A percentile compares a stretch with the other conserved stretches of the same genome.
These are phyloP conservation scores for Cyclostephanos tholiformis DNA, from an alignment of 108 stramenopile species.

Conservation along the genomic window DNA sequence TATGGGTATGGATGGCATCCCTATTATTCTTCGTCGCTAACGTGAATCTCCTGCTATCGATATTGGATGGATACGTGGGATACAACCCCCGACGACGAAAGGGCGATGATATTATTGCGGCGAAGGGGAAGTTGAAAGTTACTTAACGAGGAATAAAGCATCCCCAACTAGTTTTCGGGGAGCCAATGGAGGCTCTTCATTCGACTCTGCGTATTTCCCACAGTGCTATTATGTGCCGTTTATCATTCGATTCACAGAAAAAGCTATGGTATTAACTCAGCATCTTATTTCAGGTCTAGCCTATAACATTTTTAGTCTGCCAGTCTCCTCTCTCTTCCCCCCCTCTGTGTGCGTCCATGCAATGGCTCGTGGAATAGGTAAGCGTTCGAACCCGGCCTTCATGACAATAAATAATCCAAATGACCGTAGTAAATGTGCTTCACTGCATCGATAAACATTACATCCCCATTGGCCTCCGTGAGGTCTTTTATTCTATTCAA, in stretches of 20 bases:
- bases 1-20: conserved; percentile 76
- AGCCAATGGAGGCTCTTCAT: no score
- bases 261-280: no score
- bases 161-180: no score
- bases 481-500: conserved; percentile 38
- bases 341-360: no score
- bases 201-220: no score
- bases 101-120: background rate
- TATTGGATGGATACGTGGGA: conserved; percentile 11
- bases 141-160: background rate
- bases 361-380: no score
- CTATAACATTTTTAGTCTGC: no score
- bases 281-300: no score
- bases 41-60: conserved; percentile 65
- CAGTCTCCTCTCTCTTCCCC: no score
- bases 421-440: conserved; percentile 47
- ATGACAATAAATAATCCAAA: conserved; percentile 36
- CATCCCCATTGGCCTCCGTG: conserved; percentile 51
- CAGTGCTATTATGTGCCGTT: no score
- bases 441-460: conserved; percentile 53
- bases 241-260: no score
- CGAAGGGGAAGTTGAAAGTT: background rate
- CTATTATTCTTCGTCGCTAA: conserved; percentile 76
- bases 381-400: no score
- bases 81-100: background rate